phyloP scores from a whole-genome alignment of 1,284 basidiomycete genomes.

The Anthracocystis panici-leucophaei region DNA sequence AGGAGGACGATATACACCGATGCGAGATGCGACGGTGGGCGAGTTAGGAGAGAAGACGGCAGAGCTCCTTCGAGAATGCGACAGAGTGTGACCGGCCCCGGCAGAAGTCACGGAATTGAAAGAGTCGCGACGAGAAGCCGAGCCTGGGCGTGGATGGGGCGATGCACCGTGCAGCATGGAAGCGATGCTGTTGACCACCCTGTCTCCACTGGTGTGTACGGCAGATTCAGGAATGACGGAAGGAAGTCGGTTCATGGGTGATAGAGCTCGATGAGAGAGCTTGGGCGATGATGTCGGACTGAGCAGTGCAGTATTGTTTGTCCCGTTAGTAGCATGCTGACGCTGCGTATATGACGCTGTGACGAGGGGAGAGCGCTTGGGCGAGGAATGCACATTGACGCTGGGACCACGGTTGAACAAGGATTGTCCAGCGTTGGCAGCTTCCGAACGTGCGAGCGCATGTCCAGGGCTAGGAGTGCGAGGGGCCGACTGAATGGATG shows the following conservation, averaged over 20 bases:
- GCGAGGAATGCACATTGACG: slow-evolving; percentile 36
- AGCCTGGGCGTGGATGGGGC: slow-evolving; percentile 22
- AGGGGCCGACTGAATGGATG: slow-evolving; percentile 14
- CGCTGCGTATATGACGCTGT: slow-evolving; percentile 18
- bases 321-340: slow-evolving; percentile 8
- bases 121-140: slow-evolving; percentile 46
- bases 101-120: slow-evolving; percentile 37
- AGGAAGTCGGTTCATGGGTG: slow-evolving; percentile 33
- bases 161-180: slow-evolving; percentile 32
- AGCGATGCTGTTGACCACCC: slow-evolving; percentile 44
- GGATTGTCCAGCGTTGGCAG: slow-evolving; percentile 14
- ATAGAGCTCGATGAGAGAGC: slow-evolving; percentile 41
- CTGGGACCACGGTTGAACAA: slow-evolving; percentile 35
- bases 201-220: slow-evolving; percentile 22
- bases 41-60: slow-evolving; percentile 43
- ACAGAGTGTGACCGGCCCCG: slow-evolving; percentile 40
- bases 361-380: slow-evolving; percentile 45
- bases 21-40: slow-evolving; percentile 30
- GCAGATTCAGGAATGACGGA: slow-evolving; percentile 30
- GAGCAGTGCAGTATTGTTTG: slow-evolving; percentile 18
- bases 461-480: slow-evolving; percentile 38
- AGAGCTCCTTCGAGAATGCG: slow-evolving; percentile 49
- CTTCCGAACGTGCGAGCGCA: slow-evolving; percentile 18
- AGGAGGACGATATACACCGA: slow-evolving; percentile 58
- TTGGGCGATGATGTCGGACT: slow-evolving; percentile 46